Percentiles rank a stretch among this genome's conserved stretches.
phyloP scores from a whole-genome alignment of 2,329 filamentous ascomycete species.

The Aspergillus tamarii region DNA sequence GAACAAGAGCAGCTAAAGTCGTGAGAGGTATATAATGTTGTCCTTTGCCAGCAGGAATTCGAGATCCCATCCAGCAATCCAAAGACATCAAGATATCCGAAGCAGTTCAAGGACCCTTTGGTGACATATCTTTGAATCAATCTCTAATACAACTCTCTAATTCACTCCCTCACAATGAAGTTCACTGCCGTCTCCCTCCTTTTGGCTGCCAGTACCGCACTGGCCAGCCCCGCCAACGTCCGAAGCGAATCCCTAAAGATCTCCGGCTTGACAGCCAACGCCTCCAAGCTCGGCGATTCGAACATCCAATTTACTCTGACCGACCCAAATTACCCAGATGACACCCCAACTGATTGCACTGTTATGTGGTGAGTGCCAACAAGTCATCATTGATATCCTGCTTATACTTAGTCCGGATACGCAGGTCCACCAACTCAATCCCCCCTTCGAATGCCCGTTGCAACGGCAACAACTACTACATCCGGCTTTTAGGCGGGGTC shows the following conservation, averaged over 20 bases:
- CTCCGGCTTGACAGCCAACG: constrained; percentile 20
- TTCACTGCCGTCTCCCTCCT: background rate
- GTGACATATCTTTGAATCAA: background rate
- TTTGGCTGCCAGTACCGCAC: background rate
- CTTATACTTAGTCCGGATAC: constrained; percentile 2
- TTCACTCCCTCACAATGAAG: background rate
- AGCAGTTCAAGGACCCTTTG: no score
- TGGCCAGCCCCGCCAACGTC: background rate
- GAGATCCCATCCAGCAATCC: background rate
- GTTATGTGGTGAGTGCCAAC: constrained; percentile 24
- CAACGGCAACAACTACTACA: constrained; percentile 29
- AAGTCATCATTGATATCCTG: background rate
- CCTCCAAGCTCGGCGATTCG: background rate
- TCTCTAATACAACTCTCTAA: background rate
- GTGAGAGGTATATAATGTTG: background rate
- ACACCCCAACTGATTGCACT: constrained; percentile 29
- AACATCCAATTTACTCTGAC: constrained; percentile 27
- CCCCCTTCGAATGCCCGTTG: constrained; percentile 26
- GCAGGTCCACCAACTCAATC: constrained; percentile 16
- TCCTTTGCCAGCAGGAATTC: background rate
- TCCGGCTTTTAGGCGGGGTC: constrained; percentile 26
- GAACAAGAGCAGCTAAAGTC: fast-evolving
- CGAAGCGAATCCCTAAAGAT: constrained; percentile 12
- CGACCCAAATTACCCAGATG: constrained; percentile 26
- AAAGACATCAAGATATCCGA: no score